Conservation (phyloP, 164 flowering plant genomes). For the Annona squamosa region DNA sequence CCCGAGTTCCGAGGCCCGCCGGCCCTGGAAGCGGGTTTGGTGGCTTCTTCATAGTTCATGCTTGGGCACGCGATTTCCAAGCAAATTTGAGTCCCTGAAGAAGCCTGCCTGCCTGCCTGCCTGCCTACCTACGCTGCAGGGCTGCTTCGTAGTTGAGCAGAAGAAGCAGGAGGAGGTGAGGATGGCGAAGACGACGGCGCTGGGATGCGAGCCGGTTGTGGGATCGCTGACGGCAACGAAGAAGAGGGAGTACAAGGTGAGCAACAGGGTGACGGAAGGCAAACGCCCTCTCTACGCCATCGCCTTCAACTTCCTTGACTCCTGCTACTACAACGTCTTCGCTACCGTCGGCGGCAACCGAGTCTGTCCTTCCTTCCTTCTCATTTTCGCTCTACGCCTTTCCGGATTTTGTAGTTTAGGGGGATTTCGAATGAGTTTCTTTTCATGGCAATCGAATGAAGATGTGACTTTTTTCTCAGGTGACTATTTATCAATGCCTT, state of each 20-base stretch:
- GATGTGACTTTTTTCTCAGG: constrained; percentile 30
- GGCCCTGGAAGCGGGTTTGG: no score
- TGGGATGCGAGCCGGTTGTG: constrained; percentile 72
- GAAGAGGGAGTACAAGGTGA: constrained; percentile 77
- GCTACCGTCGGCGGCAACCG: constrained; percentile 92
- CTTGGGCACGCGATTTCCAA: no score
- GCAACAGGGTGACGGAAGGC: constrained; percentile 84
- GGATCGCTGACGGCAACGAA: constrained; percentile 56
- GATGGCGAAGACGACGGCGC: constrained; percentile 42
- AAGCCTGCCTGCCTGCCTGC: neutral
- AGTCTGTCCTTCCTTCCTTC: constrained; percentile 19
- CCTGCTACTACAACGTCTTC: constrained; percentile 79
- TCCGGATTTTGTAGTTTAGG: neutral
- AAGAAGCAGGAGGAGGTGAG: neutral
- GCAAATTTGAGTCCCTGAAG: no score
- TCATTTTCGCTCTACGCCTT: neutral
- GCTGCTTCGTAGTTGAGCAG: neutral
- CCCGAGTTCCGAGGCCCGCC: no score
- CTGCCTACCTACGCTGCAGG: neutral
- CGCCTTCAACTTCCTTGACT: constrained; percentile 90
- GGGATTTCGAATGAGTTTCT: no score
- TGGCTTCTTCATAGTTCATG: no score
- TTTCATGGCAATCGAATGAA: neutral
- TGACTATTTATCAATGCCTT: constrained; percentile 85
- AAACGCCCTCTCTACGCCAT: constrained; percentile 85